Conservation (phyloP, 2,329 filamentous ascomycete species). For the Pseudocercospora fuligena region DNA sequence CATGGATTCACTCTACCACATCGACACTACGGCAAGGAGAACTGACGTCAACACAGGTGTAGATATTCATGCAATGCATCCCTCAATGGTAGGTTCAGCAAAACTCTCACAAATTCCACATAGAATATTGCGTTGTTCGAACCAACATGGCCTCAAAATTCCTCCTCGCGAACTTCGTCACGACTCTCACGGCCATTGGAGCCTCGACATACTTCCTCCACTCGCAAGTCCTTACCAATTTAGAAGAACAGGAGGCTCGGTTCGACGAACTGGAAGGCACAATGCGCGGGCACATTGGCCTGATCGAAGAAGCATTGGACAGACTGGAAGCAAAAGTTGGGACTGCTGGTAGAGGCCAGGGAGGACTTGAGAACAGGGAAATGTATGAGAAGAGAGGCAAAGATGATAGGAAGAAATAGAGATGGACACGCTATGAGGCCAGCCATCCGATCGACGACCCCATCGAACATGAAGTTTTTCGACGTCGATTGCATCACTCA, state of each 20-base stretch:
- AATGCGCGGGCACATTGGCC: conserved; percentile 52
- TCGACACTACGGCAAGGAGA: neutral
- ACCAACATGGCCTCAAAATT: conserved; percentile 9
- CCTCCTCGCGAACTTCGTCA: conserved; percentile 14
- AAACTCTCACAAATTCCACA: no score
- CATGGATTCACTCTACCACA: neutral
- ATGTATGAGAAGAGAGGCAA: conserved; percentile 28
- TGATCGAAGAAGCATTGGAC: conserved; percentile 54
- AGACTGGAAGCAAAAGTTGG: conserved; percentile 48
- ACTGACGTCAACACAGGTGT: neutral
- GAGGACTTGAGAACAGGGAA: conserved; percentile 25
- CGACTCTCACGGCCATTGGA: conserved; percentile 26
- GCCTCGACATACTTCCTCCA: conserved; percentile 26
- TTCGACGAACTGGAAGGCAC: conserved; percentile 56
- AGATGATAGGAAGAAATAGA: conserved; percentile 25
- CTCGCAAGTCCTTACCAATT: conserved; percentile 43
- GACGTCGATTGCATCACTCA: no score
- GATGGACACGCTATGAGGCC: neutral
- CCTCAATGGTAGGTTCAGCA: no score
- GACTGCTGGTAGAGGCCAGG: conserved; percentile 39
- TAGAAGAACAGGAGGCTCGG: conserved; percentile 55
- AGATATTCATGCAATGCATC: neutral
- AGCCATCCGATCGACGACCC: no score
- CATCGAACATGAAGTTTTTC: no score
- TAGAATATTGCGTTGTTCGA: no score